Evolutionary conservation across 225 moss, liverwort and hornwort genomes (phyloP), one percentile per base, ranked within the genome.

Genomic region (Marchantia polymorpha): DNA sequence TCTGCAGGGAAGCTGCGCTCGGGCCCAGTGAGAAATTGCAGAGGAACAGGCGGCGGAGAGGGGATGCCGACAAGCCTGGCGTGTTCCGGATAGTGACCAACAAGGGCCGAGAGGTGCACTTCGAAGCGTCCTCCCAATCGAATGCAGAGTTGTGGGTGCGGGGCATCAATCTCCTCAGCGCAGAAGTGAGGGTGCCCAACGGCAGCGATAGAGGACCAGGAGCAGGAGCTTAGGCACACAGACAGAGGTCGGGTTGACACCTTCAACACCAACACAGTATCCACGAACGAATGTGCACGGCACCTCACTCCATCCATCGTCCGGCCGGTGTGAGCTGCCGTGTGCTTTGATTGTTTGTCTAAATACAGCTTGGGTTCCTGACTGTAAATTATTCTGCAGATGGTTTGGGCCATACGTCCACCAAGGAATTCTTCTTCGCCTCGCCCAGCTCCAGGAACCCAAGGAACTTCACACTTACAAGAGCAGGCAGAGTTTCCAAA

Each of bases 111-210:
- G 89, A 89, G 52, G 73, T 89, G 27, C 85, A 89, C 53, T 89
- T 89, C 31, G 89, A 85, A 49, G 85, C 81, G 12, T 77, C 83
- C n/a, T 17, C 75, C 15, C 83, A 77, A 6, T 82, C 83, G 51
- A 78, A 83, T 27, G 89, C 89, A 0, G 89, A 85, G 29, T 65
- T 89, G 29, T 89, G 89, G 89, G 89, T 89, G 14, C 84, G 89
- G 27, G 89, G 89, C 11, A 87, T 89, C 52, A 89, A 83, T 26
- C 82, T 89, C 11, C 70, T 86, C 65, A 82, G 72, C 15, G 39
- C 64, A 22, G 84, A 89, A 61, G 76, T 61, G 22, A 86, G 69
- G 78, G 47, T 64, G 30, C 29, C 73, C 19, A 82, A 55, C 30
- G 77, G 72, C 20, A 58, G 58, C 54, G 72, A 20, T 48, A 77